Conservation (phyloP, 805 yeast species). For the Pichia scutulata region DNA sequence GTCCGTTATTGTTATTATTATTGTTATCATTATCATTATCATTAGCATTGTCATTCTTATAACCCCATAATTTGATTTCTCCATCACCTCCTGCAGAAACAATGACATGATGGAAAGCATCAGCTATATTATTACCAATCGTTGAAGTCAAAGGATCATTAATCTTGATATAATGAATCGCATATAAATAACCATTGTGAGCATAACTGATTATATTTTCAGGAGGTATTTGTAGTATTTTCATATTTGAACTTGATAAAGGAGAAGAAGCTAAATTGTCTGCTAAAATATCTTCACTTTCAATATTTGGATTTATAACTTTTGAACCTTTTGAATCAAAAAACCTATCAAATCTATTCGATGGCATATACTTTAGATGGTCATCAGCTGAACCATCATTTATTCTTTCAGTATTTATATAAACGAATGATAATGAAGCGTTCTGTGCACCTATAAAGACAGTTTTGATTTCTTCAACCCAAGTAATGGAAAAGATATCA, state of each 20-base stretch:
- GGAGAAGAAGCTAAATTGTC: neutral
- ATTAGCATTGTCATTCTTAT: slow-evolving; percentile 24
- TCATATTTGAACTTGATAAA: slow-evolving; percentile 5
- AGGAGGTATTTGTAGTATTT: slow-evolving; percentile 60
- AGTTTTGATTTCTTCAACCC: slow-evolving; percentile 51
- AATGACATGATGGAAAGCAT: slow-evolving; percentile 32
- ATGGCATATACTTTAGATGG: slow-evolving; percentile 39
- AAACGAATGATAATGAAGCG: slow-evolving; percentile 76
- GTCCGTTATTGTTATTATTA: neutral
- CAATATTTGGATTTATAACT: slow-evolving; percentile 14
- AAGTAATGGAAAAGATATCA: slow-evolving; percentile 78
- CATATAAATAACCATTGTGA: slow-evolving; percentile 84
- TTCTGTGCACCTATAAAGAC: slow-evolving; percentile 88
- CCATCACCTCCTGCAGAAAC: slow-evolving; percentile 92
- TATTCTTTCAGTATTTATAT: slow-evolving; percentile 23
- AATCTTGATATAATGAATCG: slow-evolving; percentile 38
- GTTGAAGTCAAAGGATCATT: slow-evolving; percentile 15
- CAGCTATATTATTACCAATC: slow-evolving; percentile 21
- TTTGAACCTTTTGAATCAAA: slow-evolving; percentile 72
- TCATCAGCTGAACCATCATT: slow-evolving; percentile 17
- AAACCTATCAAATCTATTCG: slow-evolving; percentile 69
- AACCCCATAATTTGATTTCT: slow-evolving; percentile 68
- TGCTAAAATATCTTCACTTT: neutral
- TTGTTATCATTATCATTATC: too few species aligned
- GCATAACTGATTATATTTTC: slow-evolving; percentile 70